phyloP scores from a whole-genome alignment of 2,329 filamentous ascomycete genomes.

The Ascochyta fabae region DNA sequence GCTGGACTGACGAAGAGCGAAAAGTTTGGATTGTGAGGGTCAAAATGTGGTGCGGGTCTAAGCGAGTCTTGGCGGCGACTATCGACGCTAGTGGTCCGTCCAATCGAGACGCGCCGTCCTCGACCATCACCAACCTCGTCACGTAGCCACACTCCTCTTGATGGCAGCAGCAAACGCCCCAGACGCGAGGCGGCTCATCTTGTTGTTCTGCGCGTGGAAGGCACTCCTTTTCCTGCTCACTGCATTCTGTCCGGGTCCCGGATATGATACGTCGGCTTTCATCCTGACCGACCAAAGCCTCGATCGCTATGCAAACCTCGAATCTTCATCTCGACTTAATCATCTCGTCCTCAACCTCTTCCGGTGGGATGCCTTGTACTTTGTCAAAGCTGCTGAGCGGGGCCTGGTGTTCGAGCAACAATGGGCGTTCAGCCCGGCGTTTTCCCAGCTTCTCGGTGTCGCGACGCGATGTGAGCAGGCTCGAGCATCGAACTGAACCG shows the following conservation, averaged over 20 bases:
- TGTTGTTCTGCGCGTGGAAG: constrained; percentile 70
- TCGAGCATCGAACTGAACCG: constrained; percentile 4
- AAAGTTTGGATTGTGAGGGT: constrained; percentile 24
- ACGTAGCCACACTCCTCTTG: not conserved
- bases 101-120: constrained; percentile 19
- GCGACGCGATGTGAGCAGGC: constrained; percentile 50
- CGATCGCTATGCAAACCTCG: constrained; percentile 26
- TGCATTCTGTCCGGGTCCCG: constrained; percentile 61
- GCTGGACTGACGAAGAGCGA: constrained; percentile 36
- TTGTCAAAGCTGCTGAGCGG: constrained; percentile 65
- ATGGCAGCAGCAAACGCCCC: constrained; percentile 5
- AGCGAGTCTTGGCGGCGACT: constrained; percentile 24
- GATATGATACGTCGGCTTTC: constrained; percentile 80
- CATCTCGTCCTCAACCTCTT: constrained; percentile 65
- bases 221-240: constrained; percentile 68
- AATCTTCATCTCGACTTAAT: constrained; percentile 22
- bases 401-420: constrained; percentile 81
- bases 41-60: constrained; percentile 25
- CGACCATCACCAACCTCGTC: constrained; percentile 8
- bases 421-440: constrained; percentile 77
- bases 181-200: constrained; percentile 15
- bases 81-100: constrained; percentile 18
- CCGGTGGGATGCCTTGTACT: constrained; percentile 85
- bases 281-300: constrained; percentile 52
- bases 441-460: constrained; percentile 55